Percentiles rank a stretch among this genome's conserved stretches.
Conservation (phyloP, 345 rosid species). For the Zanthoxylum bungeanum region DNA sequence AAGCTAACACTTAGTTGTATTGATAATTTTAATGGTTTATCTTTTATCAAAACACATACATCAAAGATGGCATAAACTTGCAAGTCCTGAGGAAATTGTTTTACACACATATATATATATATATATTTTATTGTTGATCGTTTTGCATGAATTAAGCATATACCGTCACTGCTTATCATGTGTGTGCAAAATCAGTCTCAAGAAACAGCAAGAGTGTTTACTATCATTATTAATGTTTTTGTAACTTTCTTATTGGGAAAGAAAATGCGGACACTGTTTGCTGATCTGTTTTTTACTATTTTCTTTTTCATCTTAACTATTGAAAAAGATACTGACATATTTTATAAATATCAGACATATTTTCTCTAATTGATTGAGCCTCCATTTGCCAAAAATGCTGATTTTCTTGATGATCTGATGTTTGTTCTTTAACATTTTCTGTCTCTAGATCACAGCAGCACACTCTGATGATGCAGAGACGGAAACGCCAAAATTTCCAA, state of each 20-base stretch:
- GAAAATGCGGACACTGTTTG: not conserved
- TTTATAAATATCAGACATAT: not conserved
- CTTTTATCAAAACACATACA: not conserved
- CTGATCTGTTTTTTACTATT: conserved; percentile 4
- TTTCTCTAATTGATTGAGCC: not conserved
- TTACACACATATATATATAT: not conserved
- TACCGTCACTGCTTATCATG: not conserved
- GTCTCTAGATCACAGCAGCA: conserved; percentile 44
- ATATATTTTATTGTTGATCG: not conserved
- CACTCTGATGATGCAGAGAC: conserved; percentile 31
- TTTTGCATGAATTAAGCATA: conserved; percentile 9
- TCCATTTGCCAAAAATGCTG: conserved; percentile 4
- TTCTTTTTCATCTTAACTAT: conserved; percentile 5
- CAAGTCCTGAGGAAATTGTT: not conserved
- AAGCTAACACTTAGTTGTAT: not conserved
- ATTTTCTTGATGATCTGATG: conserved; percentile 16
- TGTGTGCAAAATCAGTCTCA: not conserved
- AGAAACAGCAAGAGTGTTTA: not conserved
- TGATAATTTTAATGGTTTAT: not conserved
- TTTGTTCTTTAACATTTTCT: conserved; percentile 16
- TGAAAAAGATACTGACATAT: not conserved
- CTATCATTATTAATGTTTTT: too few species aligned
- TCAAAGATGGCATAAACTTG: not conserved
- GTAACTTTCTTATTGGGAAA: not conserved
- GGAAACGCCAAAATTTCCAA: conserved; percentile 42